phyloP scores from a whole-genome alignment of 352 stramenopile species.

The Pythium periplocum region DNA sequence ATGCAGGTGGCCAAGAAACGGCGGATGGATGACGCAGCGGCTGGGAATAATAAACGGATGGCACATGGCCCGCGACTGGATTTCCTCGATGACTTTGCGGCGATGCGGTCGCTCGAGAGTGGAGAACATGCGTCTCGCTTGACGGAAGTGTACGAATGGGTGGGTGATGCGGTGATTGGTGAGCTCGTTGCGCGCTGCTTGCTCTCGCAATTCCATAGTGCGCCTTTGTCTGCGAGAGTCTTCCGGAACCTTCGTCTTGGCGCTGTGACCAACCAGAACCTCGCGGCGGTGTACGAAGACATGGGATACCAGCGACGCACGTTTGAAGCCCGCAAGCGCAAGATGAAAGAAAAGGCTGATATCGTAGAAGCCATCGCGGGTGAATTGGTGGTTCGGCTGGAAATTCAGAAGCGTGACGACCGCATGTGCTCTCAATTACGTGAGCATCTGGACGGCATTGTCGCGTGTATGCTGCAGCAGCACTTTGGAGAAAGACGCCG shows the following conservation, averaged over 20 bases:
- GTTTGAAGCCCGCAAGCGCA: constrained; percentile 14
- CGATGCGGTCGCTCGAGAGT: constrained; percentile 13
- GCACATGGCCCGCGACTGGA: constrained; percentile 11
- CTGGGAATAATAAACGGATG: neutral
- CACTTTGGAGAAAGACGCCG: constrained; percentile 49
- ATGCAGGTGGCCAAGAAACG: neutral
- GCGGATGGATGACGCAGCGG: neutral
- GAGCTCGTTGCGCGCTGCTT: constrained; percentile 62
- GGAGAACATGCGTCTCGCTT: constrained; percentile 8
- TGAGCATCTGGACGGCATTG: constrained; percentile 42
- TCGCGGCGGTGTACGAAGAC: constrained; percentile 55
- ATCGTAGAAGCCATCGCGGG: constrained; percentile 63
- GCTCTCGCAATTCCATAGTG: constrained; percentile 53
- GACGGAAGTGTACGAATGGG: constrained; percentile 69
- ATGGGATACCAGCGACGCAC: constrained; percentile 45
- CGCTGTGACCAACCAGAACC: constrained; percentile 68
- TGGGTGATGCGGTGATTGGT: constrained; percentile 70
- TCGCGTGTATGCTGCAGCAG: constrained; percentile 46
- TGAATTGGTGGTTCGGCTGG: constrained; percentile 51
- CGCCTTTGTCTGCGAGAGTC: constrained; percentile 50
- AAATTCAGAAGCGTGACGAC: constrained; percentile 22
- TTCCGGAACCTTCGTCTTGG: constrained; percentile 60
- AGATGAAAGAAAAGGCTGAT: constrained; percentile 61
- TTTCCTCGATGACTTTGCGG: constrained; percentile 20
- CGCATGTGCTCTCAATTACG: constrained; percentile 22